Evolutionary conservation across 257 asterid genomes (phyloP), one percentile per base, ranked within the genome.

Genomic region (Linderniella brevidens): DNA sequence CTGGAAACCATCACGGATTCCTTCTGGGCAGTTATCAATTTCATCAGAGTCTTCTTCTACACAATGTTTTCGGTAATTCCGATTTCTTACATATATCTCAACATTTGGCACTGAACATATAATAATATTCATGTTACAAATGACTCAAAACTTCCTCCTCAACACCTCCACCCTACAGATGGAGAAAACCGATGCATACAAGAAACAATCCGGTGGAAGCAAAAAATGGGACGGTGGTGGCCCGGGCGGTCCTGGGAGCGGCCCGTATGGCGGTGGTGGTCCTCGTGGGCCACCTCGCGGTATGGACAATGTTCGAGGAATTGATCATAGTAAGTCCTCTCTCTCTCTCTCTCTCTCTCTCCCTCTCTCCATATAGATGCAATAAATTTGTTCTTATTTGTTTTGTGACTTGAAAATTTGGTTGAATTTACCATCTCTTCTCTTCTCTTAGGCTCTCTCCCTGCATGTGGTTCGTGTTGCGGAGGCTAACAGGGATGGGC

Each of bases 221-320:
- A 90, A 90, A 87, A 90, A 90, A 70, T 90, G 87, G 94, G 92
- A 76, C 39, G 98, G 94, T 38, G 93, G 92, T 37, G 93, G 94
- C 41, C 93, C 97, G 0, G 95, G 94, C 19, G 95, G 93, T 25
- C 90, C 94, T 10, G 95, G 95, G 64, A 25, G 32, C 6, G 66
- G 72, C 43, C 94, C 95, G 53, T 92, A 92, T 7, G 65, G 69
- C 42, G 98, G 93, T 37, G 76, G 92, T 41, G 95, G 98, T 56
- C 92, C 94, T 46, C 85, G 93, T 41, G 87, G 92, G 17, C 92
- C 92, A 8, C 93, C 93, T 17, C 82, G 95, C 1, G 95, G 98
- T 16, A 19, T 76, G 67, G 80, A 76, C 54, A 80, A 80, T 55
- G 90, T 84, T 54, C 80, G 85, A 52, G 96, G 96, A 49, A 73